Percentiles rank a stretch among this genome's conserved stretches.
Conservation (phyloP, 2,329 filamentous ascomycete genomes). For the Fusarium sp. region DNA sequence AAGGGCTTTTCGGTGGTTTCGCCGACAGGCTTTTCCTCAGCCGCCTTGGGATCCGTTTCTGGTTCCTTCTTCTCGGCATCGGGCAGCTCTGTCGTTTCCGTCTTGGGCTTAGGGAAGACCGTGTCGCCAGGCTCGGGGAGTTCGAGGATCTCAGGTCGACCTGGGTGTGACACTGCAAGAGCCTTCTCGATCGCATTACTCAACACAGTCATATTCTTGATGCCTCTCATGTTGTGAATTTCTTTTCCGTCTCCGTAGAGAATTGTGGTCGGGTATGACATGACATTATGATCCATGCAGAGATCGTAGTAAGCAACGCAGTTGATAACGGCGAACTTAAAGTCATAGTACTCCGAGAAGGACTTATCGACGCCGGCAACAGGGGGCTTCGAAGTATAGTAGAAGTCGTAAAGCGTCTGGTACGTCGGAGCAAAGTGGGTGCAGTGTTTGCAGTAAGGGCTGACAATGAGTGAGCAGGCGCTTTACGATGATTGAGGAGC, state of each 20-base stretch:
- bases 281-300: constrained; percentile 72
- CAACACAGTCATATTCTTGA: constrained; percentile 70
- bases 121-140: constrained; percentile 76
- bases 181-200: constrained; percentile 76
- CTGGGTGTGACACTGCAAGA: constrained; percentile 80
- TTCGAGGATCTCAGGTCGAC: constrained; percentile 71
- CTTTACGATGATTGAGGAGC: background rate
- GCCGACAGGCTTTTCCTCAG: constrained; percentile 37
- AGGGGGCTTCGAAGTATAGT: constrained; percentile 82
- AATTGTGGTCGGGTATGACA: constrained; percentile 76
- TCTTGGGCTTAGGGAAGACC: constrained; percentile 47
- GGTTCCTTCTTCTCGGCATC: constrained; percentile 31
- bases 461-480: constrained; percentile 44
- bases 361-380: constrained; percentile 61
- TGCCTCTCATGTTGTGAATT: constrained; percentile 69
- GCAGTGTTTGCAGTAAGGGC: constrained; percentile 75
- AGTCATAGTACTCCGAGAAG: constrained; percentile 86
- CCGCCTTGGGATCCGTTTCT: constrained; percentile 48
- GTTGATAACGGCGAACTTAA: constrained; percentile 85
- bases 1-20: constrained; percentile 34
- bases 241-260: constrained; percentile 81
- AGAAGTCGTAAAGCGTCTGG: constrained; percentile 95
- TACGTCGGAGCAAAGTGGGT: constrained; percentile 79
- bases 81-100: constrained; percentile 18
- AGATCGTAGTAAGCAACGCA: constrained; percentile 83